Conservation (phyloP, 148 eudicot genomes). For the Fagopyrum tataricum region DNA sequence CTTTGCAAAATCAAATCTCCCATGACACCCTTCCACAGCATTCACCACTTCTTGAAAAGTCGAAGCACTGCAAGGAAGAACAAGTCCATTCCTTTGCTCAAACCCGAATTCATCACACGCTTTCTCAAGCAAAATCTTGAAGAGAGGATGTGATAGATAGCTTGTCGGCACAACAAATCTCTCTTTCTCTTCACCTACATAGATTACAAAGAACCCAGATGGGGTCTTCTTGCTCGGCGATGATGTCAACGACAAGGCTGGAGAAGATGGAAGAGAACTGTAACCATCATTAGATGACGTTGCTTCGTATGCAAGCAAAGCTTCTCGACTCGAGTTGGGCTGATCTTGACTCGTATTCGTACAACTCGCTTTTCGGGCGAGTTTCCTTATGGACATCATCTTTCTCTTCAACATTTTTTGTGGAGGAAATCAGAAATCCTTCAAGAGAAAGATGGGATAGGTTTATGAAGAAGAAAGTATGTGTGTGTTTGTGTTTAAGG, state of each 20-base stretch:
- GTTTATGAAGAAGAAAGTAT: not conserved
- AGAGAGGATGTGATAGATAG: conserved; percentile 74
- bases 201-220: conserved; percentile 48
- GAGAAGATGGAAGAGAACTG: not conserved
- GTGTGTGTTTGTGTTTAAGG: not conserved
- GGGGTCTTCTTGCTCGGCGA: conserved; percentile 23
- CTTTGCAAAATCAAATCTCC: conserved; percentile 52
- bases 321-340: not conserved
- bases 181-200: conserved; percentile 24
- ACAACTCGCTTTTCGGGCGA: not conserved
- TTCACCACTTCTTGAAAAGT: conserved; percentile 50
- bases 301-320: not conserved
- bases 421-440: not conserved
- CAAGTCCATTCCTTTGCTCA: conserved; percentile 52
- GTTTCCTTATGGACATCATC: not conserved
- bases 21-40: conserved; percentile 48
- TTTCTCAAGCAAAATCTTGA: conserved; percentile 74
- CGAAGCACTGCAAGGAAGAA: conserved; percentile 58
- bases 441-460: not conserved
- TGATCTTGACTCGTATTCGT: not conserved
- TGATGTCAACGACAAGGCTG: not conserved
- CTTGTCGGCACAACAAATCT: conserved; percentile 71
- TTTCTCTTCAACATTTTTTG: conserved; percentile 3
- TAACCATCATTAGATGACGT: not conserved
- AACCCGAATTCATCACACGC: conserved; percentile 76